phyloP scores from a whole-genome alignment of 495 filamentous ascomycete genomes.

The Bacidia rubella region DNA sequence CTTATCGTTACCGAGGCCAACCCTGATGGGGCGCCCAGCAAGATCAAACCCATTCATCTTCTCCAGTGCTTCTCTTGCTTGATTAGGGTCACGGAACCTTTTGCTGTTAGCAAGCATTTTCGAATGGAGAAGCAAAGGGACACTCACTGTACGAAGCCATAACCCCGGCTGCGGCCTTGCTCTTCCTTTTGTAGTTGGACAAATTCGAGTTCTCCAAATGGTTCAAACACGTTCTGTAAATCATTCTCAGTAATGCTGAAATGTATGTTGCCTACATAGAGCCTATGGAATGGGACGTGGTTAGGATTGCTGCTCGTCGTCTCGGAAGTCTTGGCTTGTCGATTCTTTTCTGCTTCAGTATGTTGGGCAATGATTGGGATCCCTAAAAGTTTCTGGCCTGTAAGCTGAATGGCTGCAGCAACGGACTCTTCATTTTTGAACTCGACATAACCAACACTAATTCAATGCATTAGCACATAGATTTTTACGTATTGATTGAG shows the following conservation, averaged over 20 bases:
- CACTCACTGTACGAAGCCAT: slow-evolving; percentile 97
- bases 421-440: slow-evolving; percentile 96
- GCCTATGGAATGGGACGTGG: slow-evolving; percentile 88
- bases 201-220: slow-evolving; percentile 95
- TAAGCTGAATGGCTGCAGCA: slow-evolving; percentile 86
- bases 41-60: slow-evolving; percentile 99
- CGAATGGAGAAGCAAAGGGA: no score
- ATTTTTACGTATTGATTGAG: neutral
- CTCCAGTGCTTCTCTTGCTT: slow-evolving; percentile 86
- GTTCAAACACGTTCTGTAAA: slow-evolving; percentile 91
- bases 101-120: no score
- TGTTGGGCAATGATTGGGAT: slow-evolving; percentile 97
- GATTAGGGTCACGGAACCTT: slow-evolving; percentile 83
- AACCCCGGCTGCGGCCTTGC: slow-evolving; percentile 78
- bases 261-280: slow-evolving; percentile 99
- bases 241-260: slow-evolving; percentile 98
- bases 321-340: slow-evolving; percentile 80
- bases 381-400: slow-evolving; percentile 94
- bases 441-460: slow-evolving; percentile 97
- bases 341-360: slow-evolving; percentile 98
- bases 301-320: slow-evolving; percentile 47
- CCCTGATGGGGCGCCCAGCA: slow-evolving; percentile 91
- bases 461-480: neutral
- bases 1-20: slow-evolving; percentile 99
- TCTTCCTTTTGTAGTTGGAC: slow-evolving; percentile 96